Conservation (phyloP, 345 rosid genomes). For the Gossypium mustelinum region DNA sequence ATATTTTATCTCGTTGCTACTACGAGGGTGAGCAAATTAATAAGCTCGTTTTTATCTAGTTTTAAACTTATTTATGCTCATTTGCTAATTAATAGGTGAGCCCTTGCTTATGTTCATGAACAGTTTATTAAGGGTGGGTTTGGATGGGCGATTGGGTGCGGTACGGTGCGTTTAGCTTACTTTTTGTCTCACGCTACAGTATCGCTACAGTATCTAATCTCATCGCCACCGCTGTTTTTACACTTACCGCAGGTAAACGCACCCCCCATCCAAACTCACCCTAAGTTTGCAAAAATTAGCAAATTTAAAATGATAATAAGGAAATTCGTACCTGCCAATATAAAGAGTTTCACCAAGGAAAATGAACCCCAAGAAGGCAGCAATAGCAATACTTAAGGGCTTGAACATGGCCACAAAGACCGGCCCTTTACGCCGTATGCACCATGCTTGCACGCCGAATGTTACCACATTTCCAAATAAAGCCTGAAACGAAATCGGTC, state of each 20-base stretch:
- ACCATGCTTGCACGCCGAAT: conserved; percentile 30
- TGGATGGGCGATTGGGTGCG: too few species aligned
- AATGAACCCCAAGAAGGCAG: conserved; percentile 41
- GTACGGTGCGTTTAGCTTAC: too few species aligned
- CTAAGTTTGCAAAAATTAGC: background rate
- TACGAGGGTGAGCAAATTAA: too few species aligned
- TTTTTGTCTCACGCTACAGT: too few species aligned
- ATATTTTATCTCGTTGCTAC: too few species aligned
- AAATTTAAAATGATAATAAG: background rate
- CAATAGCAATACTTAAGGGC: conserved; percentile 48
- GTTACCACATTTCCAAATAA: conserved; percentile 39
- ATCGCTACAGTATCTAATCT: too few species aligned
- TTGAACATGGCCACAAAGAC: conserved; percentile 59
- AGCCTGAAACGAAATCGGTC: conserved; percentile 29
- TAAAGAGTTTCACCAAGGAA: conserved; percentile 49
- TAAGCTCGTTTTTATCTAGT: too few species aligned
- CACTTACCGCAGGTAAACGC: too few species aligned
- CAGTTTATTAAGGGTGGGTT: too few species aligned
- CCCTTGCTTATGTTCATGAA: background rate
- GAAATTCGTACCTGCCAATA: conserved; percentile 37
- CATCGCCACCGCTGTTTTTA: too few species aligned
- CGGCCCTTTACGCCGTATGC: conserved; percentile 52
- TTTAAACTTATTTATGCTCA: too few species aligned
- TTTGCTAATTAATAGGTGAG: background rate
- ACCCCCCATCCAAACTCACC: too few species aligned